Base-by-base conservation (phyloP, 2,329 filamentous ascomycete genomes). In the Penicillium glabrum region DNA sequence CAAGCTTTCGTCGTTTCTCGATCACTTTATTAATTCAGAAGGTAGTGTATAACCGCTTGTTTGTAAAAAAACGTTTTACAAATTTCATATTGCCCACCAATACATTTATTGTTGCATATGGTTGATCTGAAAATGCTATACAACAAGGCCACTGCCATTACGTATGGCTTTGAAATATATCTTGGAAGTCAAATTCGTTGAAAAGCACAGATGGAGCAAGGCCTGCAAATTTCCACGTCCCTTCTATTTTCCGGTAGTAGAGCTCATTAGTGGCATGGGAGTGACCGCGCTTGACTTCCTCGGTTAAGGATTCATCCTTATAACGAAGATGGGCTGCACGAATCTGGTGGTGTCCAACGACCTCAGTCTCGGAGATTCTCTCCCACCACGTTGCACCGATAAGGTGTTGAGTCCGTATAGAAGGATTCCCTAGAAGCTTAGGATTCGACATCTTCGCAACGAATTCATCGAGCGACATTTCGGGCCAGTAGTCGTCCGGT, bases 281-380 rank as follows among this genome's bases (percentile, higher is more conserved):
- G 65, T 85, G 83, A 59, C 82, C 83, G 73, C 83, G 83, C 68
- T 80, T 75, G 41, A 71, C 73, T 19, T 84, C 80, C 16, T 70
- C 62, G 31, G 67, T 64, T 52, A 77, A 64, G 43, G 67, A 75
- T 24, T 67, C 69, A 63, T 82, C 81, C 0, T 74, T 78, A 72
- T 84, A 84, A 50, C 79, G 74, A 74, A 85, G 82, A 68, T 86
- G 83, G 9, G 83, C 81, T 50, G 83, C 83, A 35, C 83, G 81
- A 54, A 85, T 73, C 73, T 85, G 83, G 70, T 84, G 81, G 64
- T 77, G 76, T 23, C 82, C 83, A 55, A 83, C 68, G 44, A 84
- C 79, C 66, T 83, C 46, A 1, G 26, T 24, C 5, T 54, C 50
- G 19, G 53, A 53, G 3, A 54, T 21, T 26, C 23, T 33, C 29